Evolutionary conservation across 2,329 filamentous ascomycete genomes (phyloP), one percentile per base, ranked within the genome.

Genomic region (Hymenoscyphus occultus): DNA sequence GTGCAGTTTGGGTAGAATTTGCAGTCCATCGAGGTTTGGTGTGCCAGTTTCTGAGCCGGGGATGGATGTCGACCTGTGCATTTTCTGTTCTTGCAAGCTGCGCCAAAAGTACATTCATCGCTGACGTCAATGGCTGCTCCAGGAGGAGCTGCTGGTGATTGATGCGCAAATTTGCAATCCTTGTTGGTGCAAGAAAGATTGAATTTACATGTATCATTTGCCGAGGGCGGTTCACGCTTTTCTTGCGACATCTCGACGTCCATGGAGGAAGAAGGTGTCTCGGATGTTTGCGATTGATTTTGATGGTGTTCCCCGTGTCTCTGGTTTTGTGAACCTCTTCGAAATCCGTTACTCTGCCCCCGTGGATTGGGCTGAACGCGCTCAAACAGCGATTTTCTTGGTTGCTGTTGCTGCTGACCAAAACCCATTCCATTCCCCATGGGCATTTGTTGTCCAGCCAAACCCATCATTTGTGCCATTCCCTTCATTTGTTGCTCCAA

Each of bases 1-100:
- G 92, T 90, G 82, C 93, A 97, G 79, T 96, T 92, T 65, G 93
- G 92, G 77, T 87, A 96, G 82, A 93, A 97, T 75, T 90, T 92
- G 85, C 93, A 97, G 74, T 96, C 89, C 76, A 91, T 88, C 76
- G 95, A 90, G 65, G 87, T 84, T 78, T 96, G 90, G 76, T 94
- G 91, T 32, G 89, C 87, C 61, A 86, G 80, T 76, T 88, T 91
- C 71, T 90, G 85, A 5, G 94, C 93, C 1, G 95, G 95, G 6
- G 93, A 97, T 2, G 95, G 95, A 77, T 99, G 95, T 65, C 92
- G 91, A 39, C 86, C 93, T 9, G 90, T 91, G 75, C 95, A 99
- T 80, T 98, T 98, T 73, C 87, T 85, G 82, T 98, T 99, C 80
- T 95, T 96, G 86, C 95, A 99, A 9, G 93, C 93, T 1, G 88